Evolutionary conservation across 1,284 basidiomycete genomes (phyloP), one percentile per base, ranked within the genome.

Genomic region (Earliella scabrosa): DNA sequence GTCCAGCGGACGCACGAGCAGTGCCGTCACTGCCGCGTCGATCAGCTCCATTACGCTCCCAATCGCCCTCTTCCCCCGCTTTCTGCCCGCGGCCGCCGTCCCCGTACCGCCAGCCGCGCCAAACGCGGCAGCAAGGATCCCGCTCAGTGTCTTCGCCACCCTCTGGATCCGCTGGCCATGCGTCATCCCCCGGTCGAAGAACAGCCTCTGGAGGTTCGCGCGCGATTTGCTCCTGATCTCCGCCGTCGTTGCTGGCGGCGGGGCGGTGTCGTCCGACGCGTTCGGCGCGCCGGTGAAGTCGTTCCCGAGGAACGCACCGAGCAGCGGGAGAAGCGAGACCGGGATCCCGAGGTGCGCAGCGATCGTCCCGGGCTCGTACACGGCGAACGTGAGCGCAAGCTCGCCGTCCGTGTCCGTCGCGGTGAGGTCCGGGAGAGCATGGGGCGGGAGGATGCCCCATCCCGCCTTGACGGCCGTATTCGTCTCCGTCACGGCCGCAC

Each of bases 221-320:
- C 48, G 49, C 11, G 76, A 35, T 73, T 75, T 50, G 18, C 48
- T 20, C 29, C 55, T 59, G 32, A 61, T 50, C 27, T 63, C 59
- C 2, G 57, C 54, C 11, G 61, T 59, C 8, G 63, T 63, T 24
- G 34, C 52, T 1, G 54, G 54, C 1, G 58, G 38, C 4, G 62
- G 63, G 29, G 73, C 73, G 23, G 76, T 71, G 50, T 63, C 63
- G 14, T 61, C 59, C 11, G 58, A 59, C 71, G 73, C 29, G 73
- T n/a, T n/a, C n/a, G 56, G 57, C 71, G 73, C 38, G 74, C 77
- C 61, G 70, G 80, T 66, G 66, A 88, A 93, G 71, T 97, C 95
- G 69, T 95, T 96, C 27, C 95, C 95, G 9, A 93, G 82, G 2
- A 97, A 75, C 2, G 92, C 87, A 10, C 88, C 92, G n/a, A 97